Conservation (phyloP, 345 rosid genomes). For the Populus ilicifolia region DNA sequence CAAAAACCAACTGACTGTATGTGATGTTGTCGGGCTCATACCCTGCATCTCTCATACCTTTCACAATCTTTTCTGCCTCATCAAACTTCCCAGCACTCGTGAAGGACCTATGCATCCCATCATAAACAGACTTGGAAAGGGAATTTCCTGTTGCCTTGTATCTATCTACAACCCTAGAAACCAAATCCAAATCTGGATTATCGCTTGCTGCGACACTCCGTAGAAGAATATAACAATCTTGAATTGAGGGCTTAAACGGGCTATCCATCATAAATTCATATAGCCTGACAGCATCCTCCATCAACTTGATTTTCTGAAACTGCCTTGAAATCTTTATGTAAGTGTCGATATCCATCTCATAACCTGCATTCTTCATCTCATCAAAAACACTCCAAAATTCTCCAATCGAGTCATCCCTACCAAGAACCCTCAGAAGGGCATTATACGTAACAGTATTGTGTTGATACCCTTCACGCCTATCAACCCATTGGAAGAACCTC, state of each 20-base stretch:
- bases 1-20: conserved; percentile 76
- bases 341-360: conserved; percentile 62
- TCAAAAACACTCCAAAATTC: conserved; percentile 69
- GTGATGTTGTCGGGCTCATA: conserved; percentile 76
- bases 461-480: conserved; percentile 10
- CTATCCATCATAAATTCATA: conserved; percentile 89
- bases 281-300: conserved; percentile 68
- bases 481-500: conserved; percentile 10
- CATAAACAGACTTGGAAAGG: conserved; percentile 70
- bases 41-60: conserved; percentile 65
- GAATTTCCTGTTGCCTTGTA: conserved; percentile 48
- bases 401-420: conserved; percentile 47
- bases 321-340: conserved; percentile 72
- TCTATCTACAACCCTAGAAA: conserved; percentile 54
- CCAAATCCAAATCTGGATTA: conserved; percentile 55
- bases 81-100: conserved; percentile 58
- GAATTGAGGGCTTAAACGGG: conserved; percentile 65
- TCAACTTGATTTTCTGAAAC: conserved; percentile 66
- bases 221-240: conserved; percentile 61
- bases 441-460: conserved; percentile 47
- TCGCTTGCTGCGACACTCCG: conserved; percentile 47
- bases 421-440: conserved; percentile 57
- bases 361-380: conserved; percentile 62
- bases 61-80: conserved; percentile 56
- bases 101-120: conserved; percentile 73